These are phyloP conservation scores for Melanopsichium pennsylvanicum DNA, from an alignment of 1,284 basidiomycete species.

Conservation along the genomic window DNA sequence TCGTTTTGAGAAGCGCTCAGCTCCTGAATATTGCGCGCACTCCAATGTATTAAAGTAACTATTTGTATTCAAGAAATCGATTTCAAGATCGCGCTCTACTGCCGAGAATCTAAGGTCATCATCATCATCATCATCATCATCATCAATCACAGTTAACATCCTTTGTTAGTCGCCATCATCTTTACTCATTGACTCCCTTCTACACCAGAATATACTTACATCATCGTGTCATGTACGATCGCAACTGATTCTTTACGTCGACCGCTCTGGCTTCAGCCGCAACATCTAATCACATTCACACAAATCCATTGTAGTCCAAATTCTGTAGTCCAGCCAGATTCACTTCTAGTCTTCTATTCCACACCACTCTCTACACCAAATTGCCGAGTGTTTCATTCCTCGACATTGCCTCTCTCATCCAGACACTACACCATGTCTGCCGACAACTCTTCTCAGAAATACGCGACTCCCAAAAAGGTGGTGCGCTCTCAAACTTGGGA, in stretches of 20 bases:
- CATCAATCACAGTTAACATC: too few relatives aligned
- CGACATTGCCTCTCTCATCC: not conserved
- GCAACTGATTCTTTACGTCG: too few relatives aligned
- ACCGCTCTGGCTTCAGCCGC: too few relatives aligned
- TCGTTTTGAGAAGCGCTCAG: not conserved
- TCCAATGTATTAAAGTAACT: too few relatives aligned
- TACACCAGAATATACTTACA: not conserved
- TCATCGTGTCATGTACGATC: slow-evolving; percentile 7
- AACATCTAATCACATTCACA: too few relatives aligned
- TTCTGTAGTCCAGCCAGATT: not conserved
- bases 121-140: too few relatives aligned
- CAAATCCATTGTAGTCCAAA: not conserved
- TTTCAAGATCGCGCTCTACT: slow-evolving; percentile 1
- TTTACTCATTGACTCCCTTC: not conserved
- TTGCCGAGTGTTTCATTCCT: too few relatives aligned
- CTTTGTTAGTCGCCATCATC: not conserved
- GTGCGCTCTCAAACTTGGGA: slow-evolving; percentile 29
- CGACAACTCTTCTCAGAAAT: slow-evolving; percentile 25
- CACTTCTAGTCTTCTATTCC: not conserved
- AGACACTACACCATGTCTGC: slow-evolving; percentile 9
- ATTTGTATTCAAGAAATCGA: not conserved
- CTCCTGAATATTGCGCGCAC: too few relatives aligned
- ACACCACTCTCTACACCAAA: not conserved
- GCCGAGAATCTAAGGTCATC: not conserved
- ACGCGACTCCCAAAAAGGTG: slow-evolving; percentile 31